Percentiles rank a stretch among this genome's conserved stretches.
Conservation (phyloP, 2,329 filamentous ascomycete species). For the Lachnellula suecica region DNA sequence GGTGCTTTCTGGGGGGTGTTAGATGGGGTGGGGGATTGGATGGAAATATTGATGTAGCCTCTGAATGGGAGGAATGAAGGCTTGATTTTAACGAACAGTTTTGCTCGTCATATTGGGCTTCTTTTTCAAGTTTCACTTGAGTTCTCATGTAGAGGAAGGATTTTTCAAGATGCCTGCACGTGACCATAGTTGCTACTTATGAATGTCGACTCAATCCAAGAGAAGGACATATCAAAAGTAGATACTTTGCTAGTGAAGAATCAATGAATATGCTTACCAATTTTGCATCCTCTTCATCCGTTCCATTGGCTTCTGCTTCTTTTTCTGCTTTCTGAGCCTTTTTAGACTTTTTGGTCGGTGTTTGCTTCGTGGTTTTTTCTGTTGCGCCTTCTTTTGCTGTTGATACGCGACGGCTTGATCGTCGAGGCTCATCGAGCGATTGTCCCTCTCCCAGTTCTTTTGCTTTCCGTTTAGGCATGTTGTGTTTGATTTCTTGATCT, state of each 20-base stretch:
- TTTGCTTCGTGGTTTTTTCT: conserved; percentile 7
- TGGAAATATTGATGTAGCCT: too few relatives aligned
- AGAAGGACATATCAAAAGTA: neutral
- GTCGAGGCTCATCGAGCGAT: conserved; percentile 18
- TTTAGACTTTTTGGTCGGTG: conserved; percentile 7
- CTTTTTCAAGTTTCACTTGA: too few relatives aligned
- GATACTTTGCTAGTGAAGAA: neutral
- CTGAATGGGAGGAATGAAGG: too few relatives aligned
- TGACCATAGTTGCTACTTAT: too few relatives aligned
- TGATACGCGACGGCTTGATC: conserved; percentile 25
- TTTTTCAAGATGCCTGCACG: too few relatives aligned
- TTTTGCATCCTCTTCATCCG: conserved; percentile 1
- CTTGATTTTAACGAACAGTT: too few relatives aligned
- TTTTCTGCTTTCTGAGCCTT: conserved; percentile 2
- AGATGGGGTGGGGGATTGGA: too few relatives aligned
- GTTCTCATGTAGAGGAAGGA: too few relatives aligned
- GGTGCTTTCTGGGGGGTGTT: too few relatives aligned
- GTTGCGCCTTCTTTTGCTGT: conserved; percentile 10
- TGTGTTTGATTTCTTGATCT: neutral
- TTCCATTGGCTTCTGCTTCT: neutral
- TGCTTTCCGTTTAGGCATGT: conserved; percentile 30
- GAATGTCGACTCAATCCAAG: too few relatives aligned
- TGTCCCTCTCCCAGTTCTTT: conserved; percentile 16
- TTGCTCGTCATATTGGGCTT: too few relatives aligned
- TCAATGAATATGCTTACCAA: neutral